A percentile compares a stretch with the other conserved stretches of the same genome.
Conservation (phyloP, 2,329 filamentous ascomycete species). For the Dothidotthia symphoricarpi region DNA sequence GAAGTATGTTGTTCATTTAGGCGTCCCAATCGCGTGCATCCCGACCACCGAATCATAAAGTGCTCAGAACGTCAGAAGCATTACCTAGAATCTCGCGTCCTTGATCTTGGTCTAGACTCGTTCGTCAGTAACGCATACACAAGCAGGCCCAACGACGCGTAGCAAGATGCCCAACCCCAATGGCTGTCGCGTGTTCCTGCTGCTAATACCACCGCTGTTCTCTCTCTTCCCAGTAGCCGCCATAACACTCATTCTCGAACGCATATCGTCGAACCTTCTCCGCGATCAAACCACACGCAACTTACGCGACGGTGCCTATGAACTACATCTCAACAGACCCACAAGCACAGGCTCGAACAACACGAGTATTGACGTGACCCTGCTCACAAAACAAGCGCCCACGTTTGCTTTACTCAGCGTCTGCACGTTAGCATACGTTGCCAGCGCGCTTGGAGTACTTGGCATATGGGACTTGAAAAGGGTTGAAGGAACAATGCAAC, state of each 20-base stretch:
- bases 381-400: slow-evolving; percentile 16
- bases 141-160: too few species aligned
- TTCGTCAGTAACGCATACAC: too few species aligned
- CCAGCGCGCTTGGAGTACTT: slow-evolving; percentile 19
- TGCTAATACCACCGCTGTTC: slow-evolving; percentile 22
- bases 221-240: slow-evolving; percentile 23
- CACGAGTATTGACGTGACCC: slow-evolving; percentile 8
- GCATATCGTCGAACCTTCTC: slow-evolving; percentile 21
- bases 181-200: slow-evolving; percentile 21
- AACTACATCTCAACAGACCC: slow-evolving; percentile 13
- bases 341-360: slow-evolving; percentile 6
- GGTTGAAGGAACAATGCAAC: slow-evolving; percentile 21
- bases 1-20: too few species aligned
- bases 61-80: too few species aligned
- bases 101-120: too few species aligned
- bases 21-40: too few species aligned
- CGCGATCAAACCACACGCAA: slow-evolving; percentile 10
- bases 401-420: slow-evolving; percentile 18
- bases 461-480: slow-evolving; percentile 34
- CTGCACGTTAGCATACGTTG: slow-evolving; percentile 16
- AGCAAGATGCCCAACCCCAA: slow-evolving; percentile 28
- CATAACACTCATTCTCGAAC: slow-evolving; percentile 27
- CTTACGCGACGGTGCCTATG: slow-evolving; percentile 10
- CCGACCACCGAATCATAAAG: too few species aligned
- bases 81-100: too few species aligned